These are phyloP conservation scores for Trypanosomatidae sp. DNA, from an alignment of 208 protist species.

Conservation along the genomic window DNA sequence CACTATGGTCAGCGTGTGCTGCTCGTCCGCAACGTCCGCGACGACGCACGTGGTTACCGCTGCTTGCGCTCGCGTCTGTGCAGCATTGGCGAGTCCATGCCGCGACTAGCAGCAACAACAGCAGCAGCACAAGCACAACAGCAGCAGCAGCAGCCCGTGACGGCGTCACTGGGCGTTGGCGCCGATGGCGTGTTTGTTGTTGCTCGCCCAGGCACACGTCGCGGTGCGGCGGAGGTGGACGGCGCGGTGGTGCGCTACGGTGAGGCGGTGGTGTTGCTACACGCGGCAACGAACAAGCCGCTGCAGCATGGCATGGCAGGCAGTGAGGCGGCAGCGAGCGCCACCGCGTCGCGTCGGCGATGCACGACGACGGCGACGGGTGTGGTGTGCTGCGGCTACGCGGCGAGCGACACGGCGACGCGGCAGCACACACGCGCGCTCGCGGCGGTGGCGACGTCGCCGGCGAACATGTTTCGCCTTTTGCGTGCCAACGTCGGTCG, in stretches of 20 bases:
- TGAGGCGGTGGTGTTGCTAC: constrained; percentile 58
- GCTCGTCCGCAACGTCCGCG: constrained; percentile 59
- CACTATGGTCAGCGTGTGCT: constrained; percentile 84
- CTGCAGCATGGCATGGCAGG: constrained; percentile 22
- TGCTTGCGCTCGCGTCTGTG: constrained; percentile 49
- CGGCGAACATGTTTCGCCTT: constrained; percentile 56
- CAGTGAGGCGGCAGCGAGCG: too few relatives aligned
- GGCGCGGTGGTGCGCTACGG: constrained; percentile 44
- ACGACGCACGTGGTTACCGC: constrained; percentile 32
- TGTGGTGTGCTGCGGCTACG: too few relatives aligned
- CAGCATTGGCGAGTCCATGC: constrained; percentile 18
- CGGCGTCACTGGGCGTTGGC: constrained; percentile 21
- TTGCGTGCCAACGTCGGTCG: constrained; percentile 2
- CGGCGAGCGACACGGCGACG: too few relatives aligned
- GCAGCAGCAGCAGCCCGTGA: constrained; percentile 29
- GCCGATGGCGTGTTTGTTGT: constrained; percentile 70
- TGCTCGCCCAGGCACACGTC: constrained; percentile 16
- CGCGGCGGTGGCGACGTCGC: constrained; percentile 21
- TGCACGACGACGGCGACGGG: too few relatives aligned
- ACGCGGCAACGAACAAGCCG: constrained; percentile 56
- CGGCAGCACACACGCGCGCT: constrained; percentile 17
- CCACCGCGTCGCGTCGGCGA: too few relatives aligned
- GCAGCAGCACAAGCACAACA: too few relatives aligned
- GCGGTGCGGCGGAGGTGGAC: constrained; percentile 34
- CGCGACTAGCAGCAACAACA: too few relatives aligned